These are phyloP conservation scores for Calonectria crousiana DNA, from an alignment of 2,329 filamentous ascomycete species.

Conservation along the genomic window DNA sequence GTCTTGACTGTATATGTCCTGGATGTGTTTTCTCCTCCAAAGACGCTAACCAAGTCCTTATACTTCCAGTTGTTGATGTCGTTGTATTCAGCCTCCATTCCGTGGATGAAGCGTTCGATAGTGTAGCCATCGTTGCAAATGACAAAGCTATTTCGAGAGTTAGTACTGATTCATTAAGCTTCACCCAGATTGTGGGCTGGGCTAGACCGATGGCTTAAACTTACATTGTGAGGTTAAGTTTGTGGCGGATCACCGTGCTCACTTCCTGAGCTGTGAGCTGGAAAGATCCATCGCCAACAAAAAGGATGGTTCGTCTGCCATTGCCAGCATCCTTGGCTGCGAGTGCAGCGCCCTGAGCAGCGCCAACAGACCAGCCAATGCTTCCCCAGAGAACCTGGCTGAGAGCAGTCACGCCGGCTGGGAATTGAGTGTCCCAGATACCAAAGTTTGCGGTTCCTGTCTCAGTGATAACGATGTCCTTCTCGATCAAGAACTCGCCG, in stretches of 20 bases:
- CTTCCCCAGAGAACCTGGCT: constrained; percentile 83
- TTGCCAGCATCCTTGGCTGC: constrained; percentile 75
- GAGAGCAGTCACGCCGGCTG: constrained; percentile 80
- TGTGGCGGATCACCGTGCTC: constrained; percentile 83
- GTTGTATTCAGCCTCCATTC: constrained; percentile 84
- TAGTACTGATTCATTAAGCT: constrained; percentile 26
- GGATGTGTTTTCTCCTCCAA: constrained; percentile 72
- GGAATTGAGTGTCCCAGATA: constrained; percentile 87
- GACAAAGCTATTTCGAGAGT: constrained; percentile 69
- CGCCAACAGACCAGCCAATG: constrained; percentile 72
- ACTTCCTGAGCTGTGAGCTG: constrained; percentile 88
- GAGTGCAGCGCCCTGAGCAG: constrained; percentile 75
- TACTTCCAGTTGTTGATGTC: constrained; percentile 83
- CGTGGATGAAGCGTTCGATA: constrained; percentile 90
- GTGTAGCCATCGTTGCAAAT: constrained; percentile 92
- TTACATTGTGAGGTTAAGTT: constrained; percentile 81
- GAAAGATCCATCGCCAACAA: constrained; percentile 90
- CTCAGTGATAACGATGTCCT: constrained; percentile 86
- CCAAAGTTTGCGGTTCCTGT: constrained; percentile 92
- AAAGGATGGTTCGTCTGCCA: constrained; percentile 79
- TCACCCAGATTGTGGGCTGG: background rate
- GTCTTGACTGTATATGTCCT: constrained; percentile 77
- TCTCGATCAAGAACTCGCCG: constrained; percentile 76
- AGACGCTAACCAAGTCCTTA: constrained; percentile 74
- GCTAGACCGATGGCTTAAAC: constrained; percentile 41